These are phyloP conservation scores for Sarcodon sp. DNA, from an alignment of 768 basidiomycete species.

Conservation along the genomic window DNA sequence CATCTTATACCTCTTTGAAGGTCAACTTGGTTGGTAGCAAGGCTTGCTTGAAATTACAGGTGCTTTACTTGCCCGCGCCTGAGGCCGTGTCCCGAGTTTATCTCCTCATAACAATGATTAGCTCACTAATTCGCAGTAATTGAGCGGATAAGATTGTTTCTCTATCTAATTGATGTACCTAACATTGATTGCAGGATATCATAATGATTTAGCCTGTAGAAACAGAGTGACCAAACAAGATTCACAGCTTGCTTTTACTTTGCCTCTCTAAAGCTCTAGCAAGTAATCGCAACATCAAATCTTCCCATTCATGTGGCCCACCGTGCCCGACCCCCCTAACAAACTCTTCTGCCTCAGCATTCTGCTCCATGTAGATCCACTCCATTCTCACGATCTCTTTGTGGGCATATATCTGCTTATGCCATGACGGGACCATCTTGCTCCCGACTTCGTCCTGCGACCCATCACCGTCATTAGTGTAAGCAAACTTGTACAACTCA, in stretches of 20 bases:
- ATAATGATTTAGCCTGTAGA: neutral
- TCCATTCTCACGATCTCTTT: slow-evolving; percentile 33
- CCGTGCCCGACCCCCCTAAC: slow-evolving; percentile 51
- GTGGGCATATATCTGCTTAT: slow-evolving; percentile 36
- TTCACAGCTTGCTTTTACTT: slow-evolving; percentile 3
- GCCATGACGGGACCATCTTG: slow-evolving; percentile 39
- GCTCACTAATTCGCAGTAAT: no score
- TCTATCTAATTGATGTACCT: no score
- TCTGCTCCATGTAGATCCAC: slow-evolving; percentile 46
- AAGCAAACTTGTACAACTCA: slow-evolving; percentile 36
- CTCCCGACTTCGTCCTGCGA: slow-evolving; percentile 1
- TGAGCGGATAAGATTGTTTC: no score
- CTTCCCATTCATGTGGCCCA: slow-evolving; percentile 50
- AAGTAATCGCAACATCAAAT: slow-evolving; percentile 24
- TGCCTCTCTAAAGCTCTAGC: slow-evolving; percentile 13
- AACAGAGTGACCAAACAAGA: neutral
- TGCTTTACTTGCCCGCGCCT: no score
- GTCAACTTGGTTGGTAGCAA: neutral
- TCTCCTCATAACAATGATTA: neutral
- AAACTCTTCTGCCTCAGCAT: slow-evolving; percentile 47
- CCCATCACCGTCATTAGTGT: slow-evolving; percentile 14
- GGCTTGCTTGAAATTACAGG: no score
- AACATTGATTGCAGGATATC: no score
- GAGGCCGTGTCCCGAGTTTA: neutral
- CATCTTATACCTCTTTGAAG: neutral